A percentile compares a stretch with the other conserved stretches of the same genome.
phyloP scores from a whole-genome alignment of 2,329 filamentous ascomycete genomes.

The Pseudogymnoascus sp. region DNA sequence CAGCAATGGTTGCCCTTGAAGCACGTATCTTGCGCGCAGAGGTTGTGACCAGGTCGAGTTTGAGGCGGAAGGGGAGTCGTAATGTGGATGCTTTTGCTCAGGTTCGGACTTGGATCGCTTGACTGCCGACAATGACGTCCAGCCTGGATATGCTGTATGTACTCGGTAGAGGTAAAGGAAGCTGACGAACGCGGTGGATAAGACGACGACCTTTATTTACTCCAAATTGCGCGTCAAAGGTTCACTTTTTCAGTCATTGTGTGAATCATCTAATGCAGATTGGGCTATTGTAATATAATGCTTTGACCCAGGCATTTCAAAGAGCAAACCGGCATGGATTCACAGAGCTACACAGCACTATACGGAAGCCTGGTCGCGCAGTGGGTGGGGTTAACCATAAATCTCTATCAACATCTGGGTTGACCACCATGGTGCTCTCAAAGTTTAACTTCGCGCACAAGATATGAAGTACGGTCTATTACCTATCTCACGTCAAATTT shows the following conservation, averaged over 20 bases:
- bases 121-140: constrained; percentile 7
- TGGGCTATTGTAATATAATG: not conserved
- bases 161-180: not conserved
- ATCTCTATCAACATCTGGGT: not conserved
- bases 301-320: not conserved
- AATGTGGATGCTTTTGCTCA: constrained; percentile 7
- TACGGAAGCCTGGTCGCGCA: not conserved
- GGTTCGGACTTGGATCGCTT: constrained; percentile 5
- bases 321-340: not conserved
- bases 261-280: not conserved
- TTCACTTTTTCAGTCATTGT: not conserved
- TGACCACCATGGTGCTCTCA: not conserved
- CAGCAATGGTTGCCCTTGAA: constrained; percentile 6
- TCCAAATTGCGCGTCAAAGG: not conserved
- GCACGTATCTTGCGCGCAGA: constrained; percentile 6
- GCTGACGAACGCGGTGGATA: not conserved
- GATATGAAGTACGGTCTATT: not conserved
- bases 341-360: not conserved
- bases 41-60: constrained; percentile 3
- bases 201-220: not conserved
- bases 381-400: constrained; percentile 1
- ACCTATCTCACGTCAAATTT: not conserved
- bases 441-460: not conserved
- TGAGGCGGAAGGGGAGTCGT: not conserved
- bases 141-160: constrained; percentile 1